These are phyloP conservation scores for Peterozyma xylosa DNA, from an alignment of 805 yeast genomes.

Conservation along the genomic window DNA sequence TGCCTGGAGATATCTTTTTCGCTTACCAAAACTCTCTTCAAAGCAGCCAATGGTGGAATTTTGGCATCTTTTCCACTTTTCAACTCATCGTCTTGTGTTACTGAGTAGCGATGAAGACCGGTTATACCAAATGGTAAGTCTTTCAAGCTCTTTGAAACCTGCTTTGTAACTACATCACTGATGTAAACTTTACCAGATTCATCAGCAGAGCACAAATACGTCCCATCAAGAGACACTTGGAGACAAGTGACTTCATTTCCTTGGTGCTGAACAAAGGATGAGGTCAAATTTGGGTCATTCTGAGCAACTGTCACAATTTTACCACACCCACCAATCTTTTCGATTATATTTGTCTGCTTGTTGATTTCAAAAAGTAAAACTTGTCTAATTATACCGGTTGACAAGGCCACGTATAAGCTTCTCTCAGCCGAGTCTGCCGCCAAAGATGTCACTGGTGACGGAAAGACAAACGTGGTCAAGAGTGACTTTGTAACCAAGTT, in stretches of 20 bases:
- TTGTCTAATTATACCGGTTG: conserved; percentile 51
- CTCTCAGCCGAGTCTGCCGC: conserved; percentile 76
- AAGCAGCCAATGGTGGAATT: conserved; percentile 39
- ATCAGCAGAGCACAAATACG: conserved; percentile 68
- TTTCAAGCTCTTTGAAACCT: conserved; percentile 51
- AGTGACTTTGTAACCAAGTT: conserved; percentile 39
- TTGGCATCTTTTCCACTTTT: background rate
- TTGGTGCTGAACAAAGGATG: conserved; percentile 48
- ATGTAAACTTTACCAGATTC: conserved; percentile 57
- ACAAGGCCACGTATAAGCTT: conserved; percentile 60
- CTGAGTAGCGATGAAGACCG: conserved; percentile 13
- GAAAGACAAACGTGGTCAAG: conserved; percentile 66
- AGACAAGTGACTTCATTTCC: conserved; percentile 41
- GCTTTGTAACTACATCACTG: conserved; percentile 65
- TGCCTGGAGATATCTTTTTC: conserved; percentile 31
- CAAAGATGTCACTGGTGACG: conserved; percentile 47
- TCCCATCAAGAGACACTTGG: conserved; percentile 66
- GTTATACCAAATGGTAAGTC: conserved; percentile 20
- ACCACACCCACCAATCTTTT: conserved; percentile 53
- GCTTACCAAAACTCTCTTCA: conserved; percentile 53
- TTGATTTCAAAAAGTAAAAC: conserved; percentile 44
- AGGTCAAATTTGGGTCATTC: conserved; percentile 38
- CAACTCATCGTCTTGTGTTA: background rate
- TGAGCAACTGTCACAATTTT: conserved; percentile 41
- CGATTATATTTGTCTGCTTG: conserved; percentile 29